A percentile compares a stretch with the other conserved stretches of the same genome.
These are phyloP conservation scores for Elongisporangium senticosum DNA, from an alignment of 352 stramenopile genomes.

Conservation along the genomic window DNA sequence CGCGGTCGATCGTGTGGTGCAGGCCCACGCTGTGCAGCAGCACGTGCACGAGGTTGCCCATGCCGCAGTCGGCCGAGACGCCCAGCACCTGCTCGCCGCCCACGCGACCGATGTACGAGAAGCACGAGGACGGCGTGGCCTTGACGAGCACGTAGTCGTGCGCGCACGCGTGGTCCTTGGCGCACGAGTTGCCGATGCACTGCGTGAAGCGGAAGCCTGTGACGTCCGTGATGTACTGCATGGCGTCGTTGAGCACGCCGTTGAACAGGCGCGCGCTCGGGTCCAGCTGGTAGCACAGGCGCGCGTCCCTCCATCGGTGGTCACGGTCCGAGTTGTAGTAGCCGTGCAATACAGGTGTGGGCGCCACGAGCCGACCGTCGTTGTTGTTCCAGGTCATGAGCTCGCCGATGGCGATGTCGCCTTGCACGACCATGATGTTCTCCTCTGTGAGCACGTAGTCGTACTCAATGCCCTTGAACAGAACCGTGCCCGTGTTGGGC, in stretches of 20 bases:
- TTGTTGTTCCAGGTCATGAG: slow-evolving; percentile 27
- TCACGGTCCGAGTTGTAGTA: slow-evolving; percentile 81
- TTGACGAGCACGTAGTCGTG: slow-evolving; percentile 65
- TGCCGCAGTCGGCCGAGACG: slow-evolving; percentile 58
- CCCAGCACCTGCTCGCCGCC: slow-evolving; percentile 55
- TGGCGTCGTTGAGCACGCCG: slow-evolving; percentile 39
- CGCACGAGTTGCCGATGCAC: slow-evolving; percentile 44
- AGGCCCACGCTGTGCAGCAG: slow-evolving; percentile 68
- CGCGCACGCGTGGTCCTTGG: slow-evolving; percentile 30
- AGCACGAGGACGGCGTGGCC: slow-evolving; percentile 54
- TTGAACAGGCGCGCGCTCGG: slow-evolving; percentile 31
- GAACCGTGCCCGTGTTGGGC: slow-evolving; percentile 21
- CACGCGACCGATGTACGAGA: slow-evolving; percentile 75
- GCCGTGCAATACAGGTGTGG: slow-evolving; percentile 39
- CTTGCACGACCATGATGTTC: slow-evolving; percentile 72
- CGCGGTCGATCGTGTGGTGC: slow-evolving; percentile 62
- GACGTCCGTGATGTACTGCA: slow-evolving; percentile 50
- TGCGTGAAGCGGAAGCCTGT: slow-evolving; percentile 64
- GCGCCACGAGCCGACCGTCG: slow-evolving; percentile 4
- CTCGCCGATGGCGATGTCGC: slow-evolving; percentile 69
- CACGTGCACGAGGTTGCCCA: slow-evolving; percentile 79
- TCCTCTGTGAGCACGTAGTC: slow-evolving; percentile 73
- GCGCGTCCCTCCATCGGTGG: slow-evolving; percentile 56
- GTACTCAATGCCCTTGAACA: slow-evolving; percentile 80
- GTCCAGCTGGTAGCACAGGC: slow-evolving; percentile 68